Base-by-base conservation (phyloP, 2,329 filamentous ascomycete species). In the Fusarium luffae region DNA sequence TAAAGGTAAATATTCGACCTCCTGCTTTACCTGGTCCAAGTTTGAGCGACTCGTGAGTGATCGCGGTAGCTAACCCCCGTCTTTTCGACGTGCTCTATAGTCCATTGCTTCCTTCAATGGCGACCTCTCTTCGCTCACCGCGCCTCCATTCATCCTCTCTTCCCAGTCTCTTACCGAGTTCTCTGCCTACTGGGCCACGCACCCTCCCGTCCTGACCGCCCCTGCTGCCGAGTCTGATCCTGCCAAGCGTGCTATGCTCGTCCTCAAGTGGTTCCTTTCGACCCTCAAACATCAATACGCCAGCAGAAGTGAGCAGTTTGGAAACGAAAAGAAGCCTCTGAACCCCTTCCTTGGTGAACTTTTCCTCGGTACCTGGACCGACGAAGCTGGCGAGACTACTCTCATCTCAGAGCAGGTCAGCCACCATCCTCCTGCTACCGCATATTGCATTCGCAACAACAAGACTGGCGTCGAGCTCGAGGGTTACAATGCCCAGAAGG, bases 291-390 rank as follows among this genome's bases (percentile, higher is more conserved):
- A 97, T 81, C 93, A 97, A 79, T 90, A 90, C 75, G 88, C 88
- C 61, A 89, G 85, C 76, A 86, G 87, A 63, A 97, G 93, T 77
- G 94, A 98, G 73, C 84, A 89, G 74, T 90, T 86, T 69, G 94
- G 93, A 51, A 96, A 93, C 77, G 95, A 98, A 85, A 98, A 98
- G 89, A 99, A 98, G 85, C 95, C 95, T 4, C 83, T 99, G 63
- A 98, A 99, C 78, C 96, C 96, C 0, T 98, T 99, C 82, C 83
- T 99, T 37, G 95, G 95, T 59, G 95, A 99, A 83, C 87, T 98
- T 34, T 98, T 98, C 82, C 81, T 98, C 28, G 96, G 95, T 25
- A 92, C 90, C 75, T 99, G 96, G 96, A 88, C 91, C 62, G 93
- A 97, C 77, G 86, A 89, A 48, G 88, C 89, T 55, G 95, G 95